Evolutionary conservation across 2,329 filamentous ascomycete species (phyloP).

Genomic region (Colletotrichum eremochloae): DNA sequence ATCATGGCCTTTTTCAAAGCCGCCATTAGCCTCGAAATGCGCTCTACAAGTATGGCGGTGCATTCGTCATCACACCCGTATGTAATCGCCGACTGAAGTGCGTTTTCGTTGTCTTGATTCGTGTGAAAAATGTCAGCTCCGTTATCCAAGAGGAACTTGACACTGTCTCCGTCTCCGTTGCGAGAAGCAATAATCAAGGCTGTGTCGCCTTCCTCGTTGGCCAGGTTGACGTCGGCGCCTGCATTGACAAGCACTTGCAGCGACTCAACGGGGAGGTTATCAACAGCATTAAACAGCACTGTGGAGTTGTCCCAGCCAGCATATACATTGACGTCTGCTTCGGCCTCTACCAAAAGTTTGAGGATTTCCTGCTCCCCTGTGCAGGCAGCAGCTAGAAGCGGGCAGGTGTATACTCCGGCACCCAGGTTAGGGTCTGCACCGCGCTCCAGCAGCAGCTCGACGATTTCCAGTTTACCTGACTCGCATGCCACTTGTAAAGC

Average conservation of each 20-base stretch:
- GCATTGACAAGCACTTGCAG: slow-evolving; percentile 51
- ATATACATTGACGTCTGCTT: slow-evolving; percentile 53
- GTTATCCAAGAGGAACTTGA: slow-evolving; percentile 51
- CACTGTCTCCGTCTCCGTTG: slow-evolving; percentile 50
- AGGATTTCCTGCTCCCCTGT: slow-evolving; percentile 53
- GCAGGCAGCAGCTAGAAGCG: slow-evolving; percentile 54
- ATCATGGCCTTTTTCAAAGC: slow-evolving; percentile 49
- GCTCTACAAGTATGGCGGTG: slow-evolving; percentile 49
- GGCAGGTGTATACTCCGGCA: slow-evolving; percentile 50
- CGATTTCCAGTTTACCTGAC: slow-evolving; percentile 52
- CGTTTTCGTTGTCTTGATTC: slow-evolving; percentile 48
- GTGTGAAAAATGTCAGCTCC: slow-evolving; percentile 53
- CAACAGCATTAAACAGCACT: slow-evolving; percentile 54
- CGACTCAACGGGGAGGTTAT: slow-evolving; percentile 50
- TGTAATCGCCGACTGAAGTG: slow-evolving; percentile 49
- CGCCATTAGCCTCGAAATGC: slow-evolving; percentile 48
- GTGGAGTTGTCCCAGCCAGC: slow-evolving; percentile 52
- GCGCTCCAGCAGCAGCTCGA: slow-evolving; percentile 53
- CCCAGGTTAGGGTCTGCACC: slow-evolving; percentile 55
- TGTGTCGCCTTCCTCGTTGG: slow-evolving; percentile 53
- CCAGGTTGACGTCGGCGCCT: slow-evolving; percentile 54
- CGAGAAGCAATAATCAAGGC: slow-evolving; percentile 54
- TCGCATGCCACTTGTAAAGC: slow-evolving; percentile 57
- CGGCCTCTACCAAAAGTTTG: slow-evolving; percentile 51
- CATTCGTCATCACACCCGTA: slow-evolving; percentile 47